Evolutionary conservation across 306 rosid genomes (phyloP), one percentile per base, ranked within the genome.

Genomic region (Medicago arabica): DNA sequence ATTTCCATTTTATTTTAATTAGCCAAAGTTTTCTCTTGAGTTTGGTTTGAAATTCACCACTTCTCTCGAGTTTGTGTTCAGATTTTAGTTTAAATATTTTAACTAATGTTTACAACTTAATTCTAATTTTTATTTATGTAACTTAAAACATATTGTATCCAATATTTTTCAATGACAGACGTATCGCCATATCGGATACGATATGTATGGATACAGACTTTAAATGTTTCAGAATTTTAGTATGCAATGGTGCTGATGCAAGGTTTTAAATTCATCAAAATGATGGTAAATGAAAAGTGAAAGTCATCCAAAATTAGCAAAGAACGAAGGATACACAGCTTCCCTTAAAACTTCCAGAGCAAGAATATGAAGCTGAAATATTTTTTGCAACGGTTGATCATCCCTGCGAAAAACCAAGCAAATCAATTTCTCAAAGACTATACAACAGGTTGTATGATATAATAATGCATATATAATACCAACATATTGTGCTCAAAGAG

Each of bases 281-380:
- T 70, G 51, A 69, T 19, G 15, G 54, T 7, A 16, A 40, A 18
- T 31, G 78, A 80, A 62, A 83, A 74, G 62, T 39, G 51, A 14
- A 61, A 76, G 47, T 67, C 61, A 75, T 77, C 74, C 58, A n/a
- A 46, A 72, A 64, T 43, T 40, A 78, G 59, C 69, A 82, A 75
- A 23, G 73, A 14, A 76, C 40, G 75, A 85, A 92, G 99, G 99
- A 95, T 95, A 95, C 99, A 92, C 93, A 11, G 99, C 99, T 81
- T 90, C 97, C 87, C 88, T 89, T 77, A 95, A 88, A 64, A 95
- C 99, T 77, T 88, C 96, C 78, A 95, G 85, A 69, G 97, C 84
- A 75, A 92, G 89, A 82, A 89, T 85, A 77, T 95, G 99, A 67
- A 92, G 96, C 79, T 79, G 91, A 81, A 95, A 84, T 63, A 78